These are phyloP conservation scores for Citrullus amarus DNA, from an alignment of 306 rosid genomes.

Conservation along the genomic window DNA sequence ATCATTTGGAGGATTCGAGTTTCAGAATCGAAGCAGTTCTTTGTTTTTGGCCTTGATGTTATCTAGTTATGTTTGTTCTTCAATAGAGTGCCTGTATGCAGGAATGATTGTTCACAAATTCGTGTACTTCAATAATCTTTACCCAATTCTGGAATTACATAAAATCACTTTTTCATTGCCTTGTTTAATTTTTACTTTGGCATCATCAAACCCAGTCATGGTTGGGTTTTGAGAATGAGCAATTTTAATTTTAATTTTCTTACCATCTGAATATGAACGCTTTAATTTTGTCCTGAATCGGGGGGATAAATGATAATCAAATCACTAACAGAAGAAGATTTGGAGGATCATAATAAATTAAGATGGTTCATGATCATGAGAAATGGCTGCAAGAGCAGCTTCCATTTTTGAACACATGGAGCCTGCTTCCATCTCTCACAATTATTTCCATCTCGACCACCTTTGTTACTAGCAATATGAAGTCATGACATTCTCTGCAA, in stretches of 20 bases:
- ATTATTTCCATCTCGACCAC: conserved; percentile 30
- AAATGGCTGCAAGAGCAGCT: conserved; percentile 37
- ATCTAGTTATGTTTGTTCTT: conserved; percentile 13
- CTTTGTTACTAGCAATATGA: conserved; percentile 34
- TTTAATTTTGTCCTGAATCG: not conserved
- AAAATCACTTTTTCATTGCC: not conserved
- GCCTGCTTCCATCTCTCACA: conserved; percentile 42
- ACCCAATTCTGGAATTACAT: conserved; percentile 10
- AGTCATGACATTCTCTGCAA: conserved; percentile 49
- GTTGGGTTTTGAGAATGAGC: not conserved
- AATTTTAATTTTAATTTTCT: not conserved
- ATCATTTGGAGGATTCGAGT: conserved; percentile 18
- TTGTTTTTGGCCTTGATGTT: conserved; percentile 4
- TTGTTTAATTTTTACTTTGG: not conserved
- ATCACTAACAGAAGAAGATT: not conserved
- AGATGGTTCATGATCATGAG: not conserved
- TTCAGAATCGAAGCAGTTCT: conserved; percentile 11
- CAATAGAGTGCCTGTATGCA: conserved; percentile 13
- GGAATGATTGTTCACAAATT: conserved; percentile 16
- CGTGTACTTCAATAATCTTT: conserved; percentile 18
- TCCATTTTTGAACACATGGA: conserved; percentile 46
- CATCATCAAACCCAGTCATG: not conserved
- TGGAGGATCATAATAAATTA: not conserved
- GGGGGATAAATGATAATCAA: not conserved
- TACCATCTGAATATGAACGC: not conserved